These are phyloP conservation scores for Cordyceps javanica DNA, from an alignment of 2,329 filamentous ascomycete species.

Conservation along the genomic window DNA sequence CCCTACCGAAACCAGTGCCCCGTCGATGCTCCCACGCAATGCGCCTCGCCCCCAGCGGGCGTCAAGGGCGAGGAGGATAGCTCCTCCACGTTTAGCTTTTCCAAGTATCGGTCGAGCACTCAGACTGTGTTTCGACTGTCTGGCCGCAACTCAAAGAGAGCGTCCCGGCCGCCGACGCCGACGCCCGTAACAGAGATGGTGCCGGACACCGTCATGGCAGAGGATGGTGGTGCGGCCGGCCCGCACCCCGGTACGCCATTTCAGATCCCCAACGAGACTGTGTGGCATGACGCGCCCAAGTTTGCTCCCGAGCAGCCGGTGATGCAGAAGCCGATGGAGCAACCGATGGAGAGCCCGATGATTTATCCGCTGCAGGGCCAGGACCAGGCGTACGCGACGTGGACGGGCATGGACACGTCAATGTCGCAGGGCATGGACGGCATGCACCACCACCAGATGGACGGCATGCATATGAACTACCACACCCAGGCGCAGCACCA, in stretches of 20 bases:
- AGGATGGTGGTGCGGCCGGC: slow-evolving; percentile 26
- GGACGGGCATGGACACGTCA: slow-evolving; percentile 6
- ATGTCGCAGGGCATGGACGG: slow-evolving; percentile 8
- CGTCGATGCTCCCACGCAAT: slow-evolving; percentile 26
- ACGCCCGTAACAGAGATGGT: slow-evolving; percentile 19
- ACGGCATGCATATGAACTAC: slow-evolving; percentile 12
- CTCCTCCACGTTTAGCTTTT: slow-evolving; percentile 22
- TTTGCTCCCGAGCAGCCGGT: slow-evolving; percentile 29
- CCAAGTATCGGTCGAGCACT: slow-evolving; percentile 24
- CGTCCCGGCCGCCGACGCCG: slow-evolving; percentile 30
- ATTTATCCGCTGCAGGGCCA: slow-evolving; percentile 13
- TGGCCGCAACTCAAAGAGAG: slow-evolving; percentile 29
- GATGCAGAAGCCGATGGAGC: slow-evolving; percentile 26
- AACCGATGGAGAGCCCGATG: slow-evolving; percentile 14
- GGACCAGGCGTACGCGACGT: slow-evolving; percentile 8
- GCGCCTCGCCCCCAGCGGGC: slow-evolving; percentile 12
- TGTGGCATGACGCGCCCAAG: slow-evolving; percentile 33
- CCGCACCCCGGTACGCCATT: slow-evolving; percentile 37
- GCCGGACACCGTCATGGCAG: slow-evolving; percentile 27
- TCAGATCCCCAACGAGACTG: slow-evolving; percentile 32
- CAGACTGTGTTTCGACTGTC: slow-evolving; percentile 27
- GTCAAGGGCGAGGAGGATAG: slow-evolving; percentile 24
- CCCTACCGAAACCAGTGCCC: slow-evolving; percentile 31
- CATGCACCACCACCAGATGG: slow-evolving; percentile 8
- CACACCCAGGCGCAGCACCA: slow-evolving; percentile 9